A percentile compares a stretch with the other conserved stretches of the same genome.
These are phyloP conservation scores for Hypoxylon sp. DNA, from an alignment of 2,329 filamentous ascomycete genomes.

Conservation along the genomic window DNA sequence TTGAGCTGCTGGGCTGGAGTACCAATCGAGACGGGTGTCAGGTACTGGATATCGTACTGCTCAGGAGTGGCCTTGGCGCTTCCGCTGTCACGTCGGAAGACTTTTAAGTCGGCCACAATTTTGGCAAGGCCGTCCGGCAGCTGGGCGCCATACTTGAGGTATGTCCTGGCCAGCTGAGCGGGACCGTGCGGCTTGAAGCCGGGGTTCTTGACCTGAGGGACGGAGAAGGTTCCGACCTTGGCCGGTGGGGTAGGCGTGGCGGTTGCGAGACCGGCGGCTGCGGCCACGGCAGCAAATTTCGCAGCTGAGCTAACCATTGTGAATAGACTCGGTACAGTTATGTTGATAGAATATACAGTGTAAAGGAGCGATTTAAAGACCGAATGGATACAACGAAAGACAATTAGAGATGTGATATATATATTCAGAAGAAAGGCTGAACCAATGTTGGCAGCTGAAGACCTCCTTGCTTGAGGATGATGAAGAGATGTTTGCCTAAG, in stretches of 20 bases:
- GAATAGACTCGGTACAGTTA: constrained; percentile 8
- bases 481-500: constrained; percentile 8
- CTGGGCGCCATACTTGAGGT: constrained; percentile 51
- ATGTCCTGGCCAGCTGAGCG: constrained; percentile 51
- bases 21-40: constrained; percentile 54
- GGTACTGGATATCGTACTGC: constrained; percentile 53
- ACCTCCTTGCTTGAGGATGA: constrained; percentile 34
- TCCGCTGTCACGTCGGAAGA: constrained; percentile 48
- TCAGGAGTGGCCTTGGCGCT: constrained; percentile 51
- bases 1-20: constrained; percentile 55
- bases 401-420: constrained; percentile 16
- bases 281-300: constrained; percentile 44
- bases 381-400: constrained; percentile 33
- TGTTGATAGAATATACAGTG: constrained; percentile 27
- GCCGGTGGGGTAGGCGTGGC: constrained; percentile 45
- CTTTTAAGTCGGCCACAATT: constrained; percentile 47
- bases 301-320: constrained; percentile 46
- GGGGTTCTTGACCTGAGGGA: constrained; percentile 50
- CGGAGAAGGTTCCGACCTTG: constrained; percentile 49
- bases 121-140: constrained; percentile 49
- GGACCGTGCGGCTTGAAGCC: constrained; percentile 50
- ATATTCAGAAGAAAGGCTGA: constrained; percentile 24
- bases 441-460: constrained; percentile 16
- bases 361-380: constrained; percentile 25
- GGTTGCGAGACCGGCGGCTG: constrained; percentile 47